Conservation (phyloP, 192 early-diverging fungal species). For the Phlyctochytrium bullatum region DNA sequence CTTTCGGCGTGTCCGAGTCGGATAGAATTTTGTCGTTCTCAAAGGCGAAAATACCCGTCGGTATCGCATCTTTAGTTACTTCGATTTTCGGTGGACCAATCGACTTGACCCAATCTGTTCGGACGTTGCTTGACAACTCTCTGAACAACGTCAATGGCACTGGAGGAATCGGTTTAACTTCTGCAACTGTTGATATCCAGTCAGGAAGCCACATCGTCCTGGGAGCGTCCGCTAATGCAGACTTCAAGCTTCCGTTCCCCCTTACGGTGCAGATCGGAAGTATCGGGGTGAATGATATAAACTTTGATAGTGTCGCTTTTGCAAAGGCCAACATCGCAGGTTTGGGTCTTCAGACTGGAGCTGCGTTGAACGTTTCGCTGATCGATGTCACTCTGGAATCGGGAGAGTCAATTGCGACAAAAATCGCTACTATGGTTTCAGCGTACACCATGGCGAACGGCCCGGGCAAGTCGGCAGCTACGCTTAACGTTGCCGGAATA, state of each 20-base stretch:
- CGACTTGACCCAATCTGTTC: neutral
- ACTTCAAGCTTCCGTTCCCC: constrained; percentile 4
- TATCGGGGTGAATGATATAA: neutral
- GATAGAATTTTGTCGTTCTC: neutral
- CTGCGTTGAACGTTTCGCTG: neutral
- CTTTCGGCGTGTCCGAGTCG: neutral
- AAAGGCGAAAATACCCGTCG: neutral
- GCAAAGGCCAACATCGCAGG: neutral
- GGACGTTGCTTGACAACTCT: neutral
- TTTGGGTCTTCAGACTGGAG: neutral
- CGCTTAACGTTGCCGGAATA: neutral
- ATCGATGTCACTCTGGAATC: neutral
- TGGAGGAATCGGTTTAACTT: neutral
- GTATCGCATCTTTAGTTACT: neutral
- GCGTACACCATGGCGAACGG: neutral
- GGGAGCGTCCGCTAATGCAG: neutral
- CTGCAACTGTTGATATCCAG: neutral
- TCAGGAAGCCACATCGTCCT: neutral
- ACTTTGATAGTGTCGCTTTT: neutral
- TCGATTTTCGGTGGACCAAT: neutral
- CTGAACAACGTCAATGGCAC: neutral
- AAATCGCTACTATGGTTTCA: neutral
- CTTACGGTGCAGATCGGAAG: neutral
- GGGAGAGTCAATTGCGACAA: neutral
- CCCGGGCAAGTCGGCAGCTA: neutral